phyloP scores from a whole-genome alignment of 2,329 filamentous ascomycete species.

The Aspergillus terreus region DNA sequence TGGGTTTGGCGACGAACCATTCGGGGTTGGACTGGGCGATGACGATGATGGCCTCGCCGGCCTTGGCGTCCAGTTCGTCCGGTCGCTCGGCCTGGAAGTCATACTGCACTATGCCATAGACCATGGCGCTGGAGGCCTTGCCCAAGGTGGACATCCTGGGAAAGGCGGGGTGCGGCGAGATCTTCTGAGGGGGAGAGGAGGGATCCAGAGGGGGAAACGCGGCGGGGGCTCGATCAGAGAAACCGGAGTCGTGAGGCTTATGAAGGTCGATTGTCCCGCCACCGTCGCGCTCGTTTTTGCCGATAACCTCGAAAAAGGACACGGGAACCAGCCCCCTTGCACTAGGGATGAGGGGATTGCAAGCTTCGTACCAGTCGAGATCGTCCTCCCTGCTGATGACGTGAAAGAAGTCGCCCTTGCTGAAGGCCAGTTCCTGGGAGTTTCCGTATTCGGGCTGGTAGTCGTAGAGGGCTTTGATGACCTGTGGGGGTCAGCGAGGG shows the following conservation, averaged over 20 bases:
- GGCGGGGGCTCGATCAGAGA: conserved; percentile 58
- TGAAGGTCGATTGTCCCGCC: conserved; percentile 58
- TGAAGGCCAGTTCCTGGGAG: conserved; percentile 80
- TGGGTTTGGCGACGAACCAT: conserved; percentile 99
- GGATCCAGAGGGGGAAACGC: conserved; percentile 26
- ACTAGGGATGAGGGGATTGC: conserved; percentile 81
- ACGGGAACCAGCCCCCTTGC: conserved; percentile 91
- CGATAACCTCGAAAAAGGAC: conserved; percentile 85
- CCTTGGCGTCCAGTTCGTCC: conserved; percentile 94
- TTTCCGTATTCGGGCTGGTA: conserved; percentile 69
- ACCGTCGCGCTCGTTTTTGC: conserved; percentile 88
- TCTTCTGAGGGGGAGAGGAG: conserved; percentile 11
- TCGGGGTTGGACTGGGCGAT: conserved; percentile 98
- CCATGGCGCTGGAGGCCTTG: conserved; percentile 70
- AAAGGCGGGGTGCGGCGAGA: conserved; percentile 24
- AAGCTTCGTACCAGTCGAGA: conserved; percentile 95
- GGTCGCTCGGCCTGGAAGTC: conserved; percentile 92
- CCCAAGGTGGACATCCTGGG: conserved; percentile 46
- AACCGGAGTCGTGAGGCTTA: conserved; percentile 85
- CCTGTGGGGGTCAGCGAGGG: conserved; percentile 49
- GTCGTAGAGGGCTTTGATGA: conserved; percentile 95
- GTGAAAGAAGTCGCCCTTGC: conserved; percentile 95
- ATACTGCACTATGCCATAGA: conserved; percentile 95
- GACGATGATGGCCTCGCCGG: conserved; percentile 94
- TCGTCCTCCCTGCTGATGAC: conserved; percentile 96